These are phyloP conservation scores for Sarocladiaceae sp. DNA, from an alignment of 2,329 filamentous ascomycete species.

Conservation along the genomic window DNA sequence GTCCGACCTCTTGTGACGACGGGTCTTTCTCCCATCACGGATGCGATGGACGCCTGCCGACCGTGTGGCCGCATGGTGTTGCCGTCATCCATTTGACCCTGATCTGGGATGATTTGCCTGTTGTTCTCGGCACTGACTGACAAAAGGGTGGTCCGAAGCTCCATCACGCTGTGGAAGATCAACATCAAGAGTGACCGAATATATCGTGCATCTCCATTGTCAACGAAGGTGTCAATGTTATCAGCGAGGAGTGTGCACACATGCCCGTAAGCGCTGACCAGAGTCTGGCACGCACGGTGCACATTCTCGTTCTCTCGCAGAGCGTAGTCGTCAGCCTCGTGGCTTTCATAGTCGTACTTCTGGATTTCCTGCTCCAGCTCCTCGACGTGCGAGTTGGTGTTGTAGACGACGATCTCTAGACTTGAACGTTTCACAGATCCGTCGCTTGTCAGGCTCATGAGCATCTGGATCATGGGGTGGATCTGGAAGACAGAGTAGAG, in stretches of 20 bases:
- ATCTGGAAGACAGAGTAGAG: conserved; percentile 63
- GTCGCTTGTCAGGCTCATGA: conserved; percentile 56
- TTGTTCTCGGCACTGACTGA: conserved; percentile 22
- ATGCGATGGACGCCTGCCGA: conserved; percentile 43
- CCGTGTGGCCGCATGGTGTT: conserved; percentile 45
- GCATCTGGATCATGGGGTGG: conserved; percentile 60
- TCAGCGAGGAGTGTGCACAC: conserved; percentile 54
- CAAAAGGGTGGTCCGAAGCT: conserved; percentile 51
- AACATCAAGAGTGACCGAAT: conserved; percentile 58
- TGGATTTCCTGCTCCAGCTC: conserved; percentile 60
- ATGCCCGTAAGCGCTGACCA: conserved; percentile 59
- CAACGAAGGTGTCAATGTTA: conserved; percentile 58
- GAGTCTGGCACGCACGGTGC: conserved; percentile 55
- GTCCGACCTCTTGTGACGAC: conserved; percentile 26
- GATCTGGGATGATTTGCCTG: conserved; percentile 10
- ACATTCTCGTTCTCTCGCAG: conserved; percentile 57
- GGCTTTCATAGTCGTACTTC: conserved; percentile 45
- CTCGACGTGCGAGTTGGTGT: conserved; percentile 60
- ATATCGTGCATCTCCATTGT: conserved; percentile 60
- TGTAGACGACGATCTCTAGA: conserved; percentile 61
- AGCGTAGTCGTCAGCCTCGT: conserved; percentile 40
- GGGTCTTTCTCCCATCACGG: conserved; percentile 45
- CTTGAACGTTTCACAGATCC: conserved; percentile 55
- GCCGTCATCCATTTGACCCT: conserved; percentile 21
- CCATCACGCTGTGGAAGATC: conserved; percentile 62